phyloP scores from a whole-genome alignment of 139 green algal genomes.

The Chlorella sp. region DNA sequence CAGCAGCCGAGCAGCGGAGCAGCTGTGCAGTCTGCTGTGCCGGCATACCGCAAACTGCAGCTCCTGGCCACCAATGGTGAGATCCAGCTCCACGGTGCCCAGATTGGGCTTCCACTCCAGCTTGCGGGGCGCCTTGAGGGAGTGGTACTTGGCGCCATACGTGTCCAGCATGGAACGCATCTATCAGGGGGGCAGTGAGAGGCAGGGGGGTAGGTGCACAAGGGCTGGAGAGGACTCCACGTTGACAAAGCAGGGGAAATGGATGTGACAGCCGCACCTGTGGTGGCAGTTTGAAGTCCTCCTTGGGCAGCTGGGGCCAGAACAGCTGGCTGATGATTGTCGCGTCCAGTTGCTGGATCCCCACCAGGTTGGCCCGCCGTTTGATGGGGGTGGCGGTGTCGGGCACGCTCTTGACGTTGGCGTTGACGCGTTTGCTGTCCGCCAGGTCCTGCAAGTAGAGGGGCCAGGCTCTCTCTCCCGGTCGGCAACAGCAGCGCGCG shows the following conservation, averaged over 20 bases:
- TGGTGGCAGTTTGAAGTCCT: slow-evolving; percentile 59
- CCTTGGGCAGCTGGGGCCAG: slow-evolving; percentile 72
- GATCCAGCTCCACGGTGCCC: slow-evolving; percentile 76
- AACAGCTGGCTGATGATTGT: slow-evolving; percentile 86
- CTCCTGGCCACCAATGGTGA: slow-evolving; percentile 50
- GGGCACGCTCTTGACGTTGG: slow-evolving; percentile 52
- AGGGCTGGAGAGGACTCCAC: too few species aligned
- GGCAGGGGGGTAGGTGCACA: too few species aligned
- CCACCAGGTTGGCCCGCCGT: background rate
- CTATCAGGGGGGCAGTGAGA: background rate
- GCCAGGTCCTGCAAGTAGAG: slow-evolving; percentile 77
- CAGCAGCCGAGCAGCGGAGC: background rate
- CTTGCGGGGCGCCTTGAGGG: slow-evolving; percentile 87
- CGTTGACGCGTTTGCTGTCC: slow-evolving; percentile 90
- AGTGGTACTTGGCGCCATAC: slow-evolving; percentile 63
- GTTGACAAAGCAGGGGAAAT: too few species aligned
- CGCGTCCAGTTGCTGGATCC: slow-evolving; percentile 49
- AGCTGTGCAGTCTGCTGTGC: background rate
- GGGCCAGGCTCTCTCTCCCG: too few species aligned
- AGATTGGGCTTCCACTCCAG: slow-evolving; percentile 80
- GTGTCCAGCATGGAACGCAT: slow-evolving; percentile 35
- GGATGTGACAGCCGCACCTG: too few species aligned
- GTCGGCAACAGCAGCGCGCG: too few species aligned
- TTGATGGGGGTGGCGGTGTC: slow-evolving; percentile 25
- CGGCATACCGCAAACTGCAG: slow-evolving; percentile 39